Evolutionary conservation across 1,284 basidiomycete species (phyloP), one percentile per base, ranked within the genome.

Genomic region (Trametes pubescens): DNA sequence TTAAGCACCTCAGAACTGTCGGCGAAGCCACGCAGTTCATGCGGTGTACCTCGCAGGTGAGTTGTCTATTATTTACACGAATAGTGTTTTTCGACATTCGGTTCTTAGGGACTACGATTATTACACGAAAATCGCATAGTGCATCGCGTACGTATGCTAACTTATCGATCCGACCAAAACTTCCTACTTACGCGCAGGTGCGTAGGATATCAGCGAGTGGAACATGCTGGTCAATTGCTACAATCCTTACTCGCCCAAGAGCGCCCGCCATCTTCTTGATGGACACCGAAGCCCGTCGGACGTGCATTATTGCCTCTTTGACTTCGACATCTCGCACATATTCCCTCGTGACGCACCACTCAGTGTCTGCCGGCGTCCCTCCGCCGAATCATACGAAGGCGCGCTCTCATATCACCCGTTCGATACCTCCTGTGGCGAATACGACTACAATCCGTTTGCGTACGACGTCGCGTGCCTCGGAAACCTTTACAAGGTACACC

Each of bases 401-500:
- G 16, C 32, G 24, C 35, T 51, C 2, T 4, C 3, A 1, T 60
- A 57, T 43, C 44, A 53, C 11, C 59, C 64, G 4, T n/a, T 8
- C 5, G 59, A 65, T 43, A 14, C 32, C 7, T 14, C 7, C 4
- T 29, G 16, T 0, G 64, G 64, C 5, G 59, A 48, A 49, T n/a
- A 5, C 1, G 51, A 58, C 11, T 65, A 61, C 32, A 53, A 65
- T 43, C 59, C 64, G 14, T 65, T 65, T 34, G 51, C 64, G 6
- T 58, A 43, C 21, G 59, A 65, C 34, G 59, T 65, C n/a, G 64
- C 29, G 14, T 61, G 51, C 26, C 40, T 65, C 4, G 64, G 64
- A 14, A 54, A 54, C 21, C 24, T 54, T 16, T 54, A 34, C 22
- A 53, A 2, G 37, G 21, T 52, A n/a, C 2, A 14, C 10, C 8